Evolutionary conservation across 495 filamentous ascomycete genomes (phyloP).

Genomic region (Podospora pseudocomata): DNA sequence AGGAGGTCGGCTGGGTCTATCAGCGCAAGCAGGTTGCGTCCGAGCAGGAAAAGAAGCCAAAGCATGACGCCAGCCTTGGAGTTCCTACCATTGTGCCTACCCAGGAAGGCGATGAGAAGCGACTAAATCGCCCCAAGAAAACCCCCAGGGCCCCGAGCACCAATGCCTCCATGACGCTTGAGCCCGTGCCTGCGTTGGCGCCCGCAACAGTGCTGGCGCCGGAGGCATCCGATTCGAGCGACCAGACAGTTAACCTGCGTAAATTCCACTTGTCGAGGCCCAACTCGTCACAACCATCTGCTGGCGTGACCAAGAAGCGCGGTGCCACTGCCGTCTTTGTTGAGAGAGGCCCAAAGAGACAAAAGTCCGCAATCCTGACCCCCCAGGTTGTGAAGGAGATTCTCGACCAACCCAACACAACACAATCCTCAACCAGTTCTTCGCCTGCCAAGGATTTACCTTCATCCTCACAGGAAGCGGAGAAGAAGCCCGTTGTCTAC

Average conservation of each 20-base stretch:
- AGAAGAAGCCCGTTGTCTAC: conserved; percentile 8
- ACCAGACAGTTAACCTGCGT: conserved; percentile 20
- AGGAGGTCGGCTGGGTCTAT: conserved; percentile 39
- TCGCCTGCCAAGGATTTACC: not conserved
- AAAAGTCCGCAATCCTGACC: conserved; percentile 2
- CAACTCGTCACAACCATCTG: conserved; percentile 22
- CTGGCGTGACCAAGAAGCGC: conserved; percentile 38
- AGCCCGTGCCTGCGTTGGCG: not conserved
- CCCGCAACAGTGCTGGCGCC: not conserved
- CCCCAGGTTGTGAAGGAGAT: conserved; percentile 4
- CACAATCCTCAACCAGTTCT: not conserved
- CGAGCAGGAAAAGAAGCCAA: conserved; percentile 17
- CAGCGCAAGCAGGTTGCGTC: conserved; percentile 33
- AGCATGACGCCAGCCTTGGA: not conserved
- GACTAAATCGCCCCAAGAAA: conserved; percentile 18
- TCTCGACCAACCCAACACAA: conserved; percentile 1
- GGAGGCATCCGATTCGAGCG: conserved; percentile 7
- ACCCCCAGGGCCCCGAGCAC: not conserved
- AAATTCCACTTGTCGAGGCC: conserved; percentile 49
- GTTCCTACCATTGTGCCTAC: conserved; percentile 28
- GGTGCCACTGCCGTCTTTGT: conserved; percentile 44
- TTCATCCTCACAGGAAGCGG: not conserved
- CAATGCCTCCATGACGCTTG: conserved; percentile 5
- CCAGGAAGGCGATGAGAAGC: conserved; percentile 28
- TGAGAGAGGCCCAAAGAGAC: conserved; percentile 43